A percentile compares a stretch with the other conserved stretches of the same genome.
These are phyloP conservation scores for Neonectria neomacrospora DNA, from an alignment of 2,329 filamentous ascomycete species.

Conservation along the genomic window DNA sequence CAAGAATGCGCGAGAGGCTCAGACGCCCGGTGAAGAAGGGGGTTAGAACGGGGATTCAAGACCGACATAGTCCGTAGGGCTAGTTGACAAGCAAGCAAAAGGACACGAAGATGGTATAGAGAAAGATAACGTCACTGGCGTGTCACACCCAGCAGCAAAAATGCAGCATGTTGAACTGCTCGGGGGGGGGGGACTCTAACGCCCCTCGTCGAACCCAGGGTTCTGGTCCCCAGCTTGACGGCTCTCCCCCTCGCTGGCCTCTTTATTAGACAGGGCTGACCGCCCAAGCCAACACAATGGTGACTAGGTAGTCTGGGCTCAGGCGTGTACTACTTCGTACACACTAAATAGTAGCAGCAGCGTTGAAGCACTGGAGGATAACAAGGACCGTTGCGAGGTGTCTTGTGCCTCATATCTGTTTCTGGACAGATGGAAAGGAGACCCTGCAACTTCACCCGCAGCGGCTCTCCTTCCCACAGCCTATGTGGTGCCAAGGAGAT, in stretches of 20 bases:
- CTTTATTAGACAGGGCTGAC: background rate
- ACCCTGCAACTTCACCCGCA: background rate
- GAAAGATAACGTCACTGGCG: background rate
- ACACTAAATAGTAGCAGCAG: background rate
- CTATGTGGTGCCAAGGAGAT: conserved; percentile 1
- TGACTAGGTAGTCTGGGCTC: background rate
- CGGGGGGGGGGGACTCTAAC: background rate
- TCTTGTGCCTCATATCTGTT: conserved; percentile 20
- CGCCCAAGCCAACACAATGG: background rate
- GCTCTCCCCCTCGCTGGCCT: background rate
- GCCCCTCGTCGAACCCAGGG: background rate
- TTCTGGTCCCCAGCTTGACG: background rate
- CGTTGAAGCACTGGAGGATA: background rate
- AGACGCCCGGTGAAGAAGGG: background rate
- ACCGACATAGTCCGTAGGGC: background rate
- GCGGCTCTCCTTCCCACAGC: background rate
- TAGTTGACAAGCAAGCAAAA: background rate
- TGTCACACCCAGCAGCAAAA: background rate
- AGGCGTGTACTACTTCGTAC: background rate
- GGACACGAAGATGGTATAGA: background rate
- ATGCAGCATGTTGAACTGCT: background rate
- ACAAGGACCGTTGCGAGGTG: background rate
- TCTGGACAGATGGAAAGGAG: conserved; percentile 14
- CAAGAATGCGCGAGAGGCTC: background rate
- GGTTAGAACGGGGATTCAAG: background rate